Evolutionary conservation across 768 basidiomycete genomes (phyloP).

Genomic region (Infundibulicybe gibba): DNA sequence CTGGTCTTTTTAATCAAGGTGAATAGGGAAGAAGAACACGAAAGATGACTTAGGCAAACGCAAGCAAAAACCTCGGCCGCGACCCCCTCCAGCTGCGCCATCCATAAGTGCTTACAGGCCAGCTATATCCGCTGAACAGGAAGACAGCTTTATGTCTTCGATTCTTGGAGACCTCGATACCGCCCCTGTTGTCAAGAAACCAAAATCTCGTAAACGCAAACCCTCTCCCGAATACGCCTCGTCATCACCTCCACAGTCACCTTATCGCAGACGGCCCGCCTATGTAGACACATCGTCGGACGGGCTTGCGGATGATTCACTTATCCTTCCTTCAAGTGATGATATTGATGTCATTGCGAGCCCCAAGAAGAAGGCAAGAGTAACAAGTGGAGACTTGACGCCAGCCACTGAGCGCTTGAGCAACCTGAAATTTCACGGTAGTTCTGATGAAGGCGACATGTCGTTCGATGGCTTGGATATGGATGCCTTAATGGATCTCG

Average conservation of each 20-base stretch:
- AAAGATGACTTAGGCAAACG: constrained; percentile 29
- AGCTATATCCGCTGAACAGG: constrained; percentile 70
- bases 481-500: constrained; percentile 60
- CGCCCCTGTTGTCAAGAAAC: constrained; percentile 27
- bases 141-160: constrained; percentile 85
- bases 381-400: constrained; percentile 38
- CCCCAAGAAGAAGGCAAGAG: constrained; percentile 63
- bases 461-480: constrained; percentile 55
- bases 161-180: constrained; percentile 73
- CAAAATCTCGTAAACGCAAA: constrained; percentile 69
- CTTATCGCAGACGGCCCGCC: constrained; percentile 28
- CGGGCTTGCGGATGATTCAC: constrained; percentile 32
- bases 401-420: constrained; percentile 60
- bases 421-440: constrained; percentile 54
- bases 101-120: constrained; percentile 82
- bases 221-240: constrained; percentile 46
- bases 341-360: constrained; percentile 48
- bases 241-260: constrained; percentile 33
- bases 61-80: constrained; percentile 45
- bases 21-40: constrained; percentile 36
- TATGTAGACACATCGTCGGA: constrained; percentile 46
- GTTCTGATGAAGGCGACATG: constrained; percentile 39
- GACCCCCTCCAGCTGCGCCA: constrained; percentile 50
- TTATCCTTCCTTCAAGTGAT: constrained; percentile 45
- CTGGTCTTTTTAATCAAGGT: background rate